A percentile compares a stretch with the other conserved stretches of the same genome.
Evolutionary conservation across 768 basidiomycete species (phyloP).

Genomic region (Neoboletus magnificus): DNA sequence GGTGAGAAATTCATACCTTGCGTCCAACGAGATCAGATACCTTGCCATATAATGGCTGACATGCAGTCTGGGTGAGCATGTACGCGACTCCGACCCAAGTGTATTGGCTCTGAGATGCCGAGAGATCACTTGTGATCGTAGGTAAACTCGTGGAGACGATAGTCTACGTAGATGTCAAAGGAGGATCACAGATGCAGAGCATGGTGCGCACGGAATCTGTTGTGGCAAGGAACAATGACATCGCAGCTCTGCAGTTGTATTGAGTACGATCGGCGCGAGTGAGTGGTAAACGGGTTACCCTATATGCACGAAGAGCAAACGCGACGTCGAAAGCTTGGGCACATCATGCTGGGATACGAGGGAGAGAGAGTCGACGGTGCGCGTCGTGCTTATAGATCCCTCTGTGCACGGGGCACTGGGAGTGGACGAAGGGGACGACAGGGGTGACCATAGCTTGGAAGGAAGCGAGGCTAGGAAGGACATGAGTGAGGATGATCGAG

Average conservation of each 20-base stretch:
- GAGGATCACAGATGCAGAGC: background rate
- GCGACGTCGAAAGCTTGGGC: conserved; percentile 46
- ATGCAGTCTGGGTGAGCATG: conserved; percentile 82
- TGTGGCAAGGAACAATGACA: conserved; percentile 81
- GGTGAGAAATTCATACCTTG: conserved; percentile 48
- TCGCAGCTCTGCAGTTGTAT: conserved; percentile 53
- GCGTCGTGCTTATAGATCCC: conserved; percentile 17
- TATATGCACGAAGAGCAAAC: conserved; percentile 62
- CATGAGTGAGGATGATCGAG: conserved; percentile 16
- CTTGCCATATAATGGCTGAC: conserved; percentile 79
- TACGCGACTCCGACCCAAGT: conserved; percentile 86
- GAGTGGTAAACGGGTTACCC: conserved; percentile 44
- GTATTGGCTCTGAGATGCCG: conserved; percentile 68
- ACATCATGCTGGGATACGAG: conserved; percentile 19
- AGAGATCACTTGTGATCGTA: conserved; percentile 69
- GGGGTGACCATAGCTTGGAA: conserved; percentile 5
- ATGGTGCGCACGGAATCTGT: conserved; percentile 67
- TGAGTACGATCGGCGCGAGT: conserved; percentile 11
- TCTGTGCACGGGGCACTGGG: conserved; percentile 15
- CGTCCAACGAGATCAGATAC: conserved; percentile 78
- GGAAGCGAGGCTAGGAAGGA: conserved; percentile 7
- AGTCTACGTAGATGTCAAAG: conserved; percentile 35
- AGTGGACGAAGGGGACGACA: background rate
- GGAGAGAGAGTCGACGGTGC: conserved; percentile 22
- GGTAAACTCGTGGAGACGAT: conserved; percentile 84